Conservation (phyloP, 2,329 filamentous ascomycete genomes). For the Ophiostoma fasciatum region DNA sequence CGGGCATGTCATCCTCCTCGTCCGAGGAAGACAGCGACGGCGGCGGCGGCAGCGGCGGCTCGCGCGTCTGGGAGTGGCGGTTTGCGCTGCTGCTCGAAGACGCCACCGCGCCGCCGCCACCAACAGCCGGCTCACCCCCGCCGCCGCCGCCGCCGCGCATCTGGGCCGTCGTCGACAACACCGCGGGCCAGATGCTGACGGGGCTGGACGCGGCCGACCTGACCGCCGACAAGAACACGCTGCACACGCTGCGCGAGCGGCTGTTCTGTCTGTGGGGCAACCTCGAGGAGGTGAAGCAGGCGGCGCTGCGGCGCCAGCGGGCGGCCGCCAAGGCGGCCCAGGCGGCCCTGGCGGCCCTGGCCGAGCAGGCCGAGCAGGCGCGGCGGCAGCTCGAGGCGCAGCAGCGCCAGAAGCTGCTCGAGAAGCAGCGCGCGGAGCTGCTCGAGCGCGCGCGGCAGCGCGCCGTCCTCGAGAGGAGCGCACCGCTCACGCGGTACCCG, state of each 20-base stretch:
- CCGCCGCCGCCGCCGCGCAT: slow-evolving; percentile 31
- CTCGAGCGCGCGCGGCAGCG: slow-evolving; percentile 4
- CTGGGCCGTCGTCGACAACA: slow-evolving; percentile 54
- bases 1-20: slow-evolving; percentile 17
- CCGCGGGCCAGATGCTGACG: slow-evolving; percentile 32
- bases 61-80: slow-evolving; percentile 59
- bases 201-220: slow-evolving; percentile 39
- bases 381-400: slow-evolving; percentile 13
- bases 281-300: slow-evolving; percentile 57
- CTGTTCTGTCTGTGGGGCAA: slow-evolving; percentile 78
- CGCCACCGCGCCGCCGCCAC: slow-evolving; percentile 31
- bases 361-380: slow-evolving; percentile 23
- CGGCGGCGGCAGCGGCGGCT: slow-evolving; percentile 9
- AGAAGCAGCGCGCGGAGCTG: neutral
- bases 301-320: slow-evolving; percentile 23
- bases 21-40: slow-evolving; percentile 6
- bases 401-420: slow-evolving; percentile 26
- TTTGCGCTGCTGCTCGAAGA: slow-evolving; percentile 73
- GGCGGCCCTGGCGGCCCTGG: slow-evolving; percentile 25
- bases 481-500: slow-evolving; percentile 8
- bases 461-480: neutral
- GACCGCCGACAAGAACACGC: slow-evolving; percentile 28
- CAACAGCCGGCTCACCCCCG: slow-evolving; percentile 6
- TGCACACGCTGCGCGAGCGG: slow-evolving; percentile 48
- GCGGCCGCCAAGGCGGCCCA: slow-evolving; percentile 15